Conservation (phyloP, 2,329 filamentous ascomycete species). For the Apiospora hydei region DNA sequence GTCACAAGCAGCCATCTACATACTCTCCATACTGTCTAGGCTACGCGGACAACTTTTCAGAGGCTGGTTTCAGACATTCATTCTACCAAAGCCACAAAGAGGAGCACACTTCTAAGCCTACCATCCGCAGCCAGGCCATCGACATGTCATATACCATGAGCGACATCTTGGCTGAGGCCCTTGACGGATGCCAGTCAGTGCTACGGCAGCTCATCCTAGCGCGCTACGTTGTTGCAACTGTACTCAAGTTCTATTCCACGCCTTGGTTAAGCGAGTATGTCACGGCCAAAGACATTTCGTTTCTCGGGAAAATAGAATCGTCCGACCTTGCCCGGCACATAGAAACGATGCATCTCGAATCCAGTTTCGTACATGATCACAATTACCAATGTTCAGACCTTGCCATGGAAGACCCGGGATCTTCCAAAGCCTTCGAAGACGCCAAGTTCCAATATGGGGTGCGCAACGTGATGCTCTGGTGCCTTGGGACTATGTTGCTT, state of each 20-base stretch:
- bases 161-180: not conserved
- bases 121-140: not conserved
- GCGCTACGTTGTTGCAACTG: not conserved
- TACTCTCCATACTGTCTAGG: not conserved
- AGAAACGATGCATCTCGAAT: not conserved
- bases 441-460: constrained; percentile 31
- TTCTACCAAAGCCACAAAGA: not conserved
- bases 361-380: not conserved
- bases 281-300: not conserved
- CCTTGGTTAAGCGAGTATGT: not conserved
- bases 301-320: not conserved
- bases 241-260: not conserved
- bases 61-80: not conserved
- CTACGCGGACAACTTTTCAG: not conserved
- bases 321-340: not conserved
- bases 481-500: constrained; percentile 27
- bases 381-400: not conserved
- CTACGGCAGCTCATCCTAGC: not conserved
- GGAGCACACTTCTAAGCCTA: not conserved
- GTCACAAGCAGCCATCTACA: not conserved
- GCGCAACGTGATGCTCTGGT: constrained; percentile 29
- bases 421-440: not conserved
- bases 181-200: not conserved
- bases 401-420: not conserved
- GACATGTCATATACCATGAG: not conserved